A percentile compares a stretch with the other conserved stretches of the same genome.
Evolutionary conservation across 129 eudicot genomes (phyloP).

Genomic region (Flaveria trinervia): DNA sequence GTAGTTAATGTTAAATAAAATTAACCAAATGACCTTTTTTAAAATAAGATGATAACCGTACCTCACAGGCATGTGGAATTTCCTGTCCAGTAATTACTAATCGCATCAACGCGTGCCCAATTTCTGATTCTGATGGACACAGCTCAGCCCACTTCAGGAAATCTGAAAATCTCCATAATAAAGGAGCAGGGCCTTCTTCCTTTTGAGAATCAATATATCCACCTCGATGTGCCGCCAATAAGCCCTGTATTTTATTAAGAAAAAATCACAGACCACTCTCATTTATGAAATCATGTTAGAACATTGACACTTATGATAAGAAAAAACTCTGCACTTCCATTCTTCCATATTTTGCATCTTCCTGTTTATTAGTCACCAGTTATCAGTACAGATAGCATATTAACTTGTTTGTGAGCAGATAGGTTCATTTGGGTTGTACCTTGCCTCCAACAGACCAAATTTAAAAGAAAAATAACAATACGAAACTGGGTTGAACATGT

Average conservation of each 20-base stretch:
- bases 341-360: neutral
- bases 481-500: neutral
- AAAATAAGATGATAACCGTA: constrained; percentile 28
- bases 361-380: neutral
- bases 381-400: neutral
- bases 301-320: constrained; percentile 10
- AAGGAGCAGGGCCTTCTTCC: constrained; percentile 99
- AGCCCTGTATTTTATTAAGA: constrained; percentile 52
- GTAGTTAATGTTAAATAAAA: neutral
- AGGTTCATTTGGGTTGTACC: neutral
- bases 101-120: constrained; percentile 97
- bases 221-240: constrained; percentile 99
- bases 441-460: neutral
- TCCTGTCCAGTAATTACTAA: constrained; percentile 96
- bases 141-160: constrained; percentile 97
- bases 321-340: neutral
- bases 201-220: constrained; percentile 98
- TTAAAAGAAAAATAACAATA: neutral
- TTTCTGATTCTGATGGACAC: constrained; percentile 95
- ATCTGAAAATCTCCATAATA: constrained; percentile 97
- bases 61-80: constrained; percentile 99
- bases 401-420: neutral
- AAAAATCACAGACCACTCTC: neutral
- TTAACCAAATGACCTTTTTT: neutral
- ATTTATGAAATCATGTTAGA: constrained; percentile 11